Evolutionary conservation across 202 grass and related monocot genomes (phyloP), one percentile per base, ranked within the genome.

Genomic region (Saccharum hybrid): DNA sequence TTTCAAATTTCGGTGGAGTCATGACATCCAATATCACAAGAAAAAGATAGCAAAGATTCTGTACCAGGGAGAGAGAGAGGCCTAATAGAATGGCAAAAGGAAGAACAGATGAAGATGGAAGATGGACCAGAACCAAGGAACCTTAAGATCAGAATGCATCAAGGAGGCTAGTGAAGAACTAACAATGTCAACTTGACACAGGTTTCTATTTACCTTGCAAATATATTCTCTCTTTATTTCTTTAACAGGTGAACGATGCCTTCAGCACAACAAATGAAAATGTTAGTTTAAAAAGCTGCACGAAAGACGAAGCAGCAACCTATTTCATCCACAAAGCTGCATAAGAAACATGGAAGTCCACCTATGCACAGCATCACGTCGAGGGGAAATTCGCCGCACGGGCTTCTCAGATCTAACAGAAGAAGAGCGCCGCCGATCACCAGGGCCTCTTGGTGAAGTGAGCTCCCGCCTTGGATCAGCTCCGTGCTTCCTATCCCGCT

Each of bases 201-300:
- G 78, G 75, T 61, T 68, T 82, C 72, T 14, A 64, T 94, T 99
- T 99, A 99, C 96, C 96, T 99, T 99, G 93, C 96, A 99, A 75
- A 92, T 70, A 93, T 99, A 99, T 83, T 99, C 96, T 93, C 96
- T 90, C 93, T 99, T 99, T 90, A 92, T 99, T 89, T 99, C 96
- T 94, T 91, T 94, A 89, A 94, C 86, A 86, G 96, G 96, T 76
- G 96, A 96, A 94, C 86, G 93, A 87, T 94, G 96, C 93, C 96
- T 96, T 98, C 96, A 98, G 87, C 90, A 94, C 85, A 93, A 96
- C 81, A 96, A 89, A 93, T 68, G 39, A 90, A 87, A 90, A 64
- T 34, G 80, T 98, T 94, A 98, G 90, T 98, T 96, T 82, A 88
- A 78, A 98, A 82, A 83, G 89, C 87, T 90, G 84, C 93, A 90